Percentiles rank a stretch among this genome's conserved stretches.
phyloP scores from a whole-genome alignment of 148 eudicot genomes.

The Arbutus unedo region DNA sequence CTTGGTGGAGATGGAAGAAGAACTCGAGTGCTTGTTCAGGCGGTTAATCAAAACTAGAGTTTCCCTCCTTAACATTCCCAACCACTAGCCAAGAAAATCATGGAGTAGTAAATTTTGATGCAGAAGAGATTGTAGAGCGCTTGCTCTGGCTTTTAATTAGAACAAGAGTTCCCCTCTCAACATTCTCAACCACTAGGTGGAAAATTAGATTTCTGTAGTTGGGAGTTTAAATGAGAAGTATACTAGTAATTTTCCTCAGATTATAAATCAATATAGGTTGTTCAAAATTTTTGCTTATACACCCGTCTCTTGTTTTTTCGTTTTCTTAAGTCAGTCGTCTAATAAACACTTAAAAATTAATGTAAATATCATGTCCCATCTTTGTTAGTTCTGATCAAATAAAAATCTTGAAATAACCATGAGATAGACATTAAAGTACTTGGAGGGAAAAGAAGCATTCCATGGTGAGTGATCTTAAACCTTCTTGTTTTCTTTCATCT shows the following conservation, averaged over 20 bases:
- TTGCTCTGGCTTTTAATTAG: background rate
- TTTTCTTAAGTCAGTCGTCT: no score
- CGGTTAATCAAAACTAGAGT: constrained; percentile 44
- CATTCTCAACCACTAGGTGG: background rate
- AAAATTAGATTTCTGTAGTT: background rate
- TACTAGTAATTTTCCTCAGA: background rate
- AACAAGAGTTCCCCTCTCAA: background rate
- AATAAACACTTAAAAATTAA: no score
- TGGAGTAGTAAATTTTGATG: background rate
- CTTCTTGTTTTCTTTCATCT: no score
- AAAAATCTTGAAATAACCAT: background rate
- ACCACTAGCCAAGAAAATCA: constrained; percentile 25
- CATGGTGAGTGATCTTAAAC: background rate
- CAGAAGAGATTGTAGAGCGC: background rate
- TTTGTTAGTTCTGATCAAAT: background rate
- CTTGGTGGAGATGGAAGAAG: constrained; percentile 31
- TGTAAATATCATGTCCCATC: no score
- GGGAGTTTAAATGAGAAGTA: background rate
- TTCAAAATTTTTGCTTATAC: background rate
- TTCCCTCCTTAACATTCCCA: constrained; percentile 47
- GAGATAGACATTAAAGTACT: background rate
- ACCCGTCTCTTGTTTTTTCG: background rate
- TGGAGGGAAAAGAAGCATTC: background rate
- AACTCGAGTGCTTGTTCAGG: constrained; percentile 41
- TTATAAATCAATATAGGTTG: background rate